Evolutionary conservation across 2,329 filamentous ascomycete species (phyloP).

Genomic region (Cordyceps cicadae): DNA sequence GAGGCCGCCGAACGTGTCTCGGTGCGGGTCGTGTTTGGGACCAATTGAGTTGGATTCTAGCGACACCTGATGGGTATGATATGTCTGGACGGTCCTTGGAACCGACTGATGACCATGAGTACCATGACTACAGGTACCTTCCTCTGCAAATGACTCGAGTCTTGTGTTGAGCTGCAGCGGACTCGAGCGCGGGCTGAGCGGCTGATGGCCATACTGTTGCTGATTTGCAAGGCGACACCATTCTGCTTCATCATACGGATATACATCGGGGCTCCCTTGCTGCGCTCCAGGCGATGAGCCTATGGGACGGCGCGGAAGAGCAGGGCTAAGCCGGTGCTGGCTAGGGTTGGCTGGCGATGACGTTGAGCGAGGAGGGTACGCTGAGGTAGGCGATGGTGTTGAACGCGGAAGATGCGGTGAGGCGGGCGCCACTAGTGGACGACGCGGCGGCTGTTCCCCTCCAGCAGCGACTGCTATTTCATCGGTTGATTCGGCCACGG

Average conservation of each 20-base stretch:
- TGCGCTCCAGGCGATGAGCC: not conserved
- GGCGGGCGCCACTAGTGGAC: slow-evolving; percentile 14
- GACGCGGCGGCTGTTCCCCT: slow-evolving; percentile 4
- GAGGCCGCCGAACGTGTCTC: slow-evolving; percentile 2
- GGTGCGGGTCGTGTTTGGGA: not conserved
- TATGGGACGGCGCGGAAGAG: not conserved
- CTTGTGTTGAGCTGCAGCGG: not conserved
- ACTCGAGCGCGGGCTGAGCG: not conserved
- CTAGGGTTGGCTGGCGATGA: slow-evolving; percentile 7
- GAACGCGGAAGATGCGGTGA: slow-evolving; percentile 8
- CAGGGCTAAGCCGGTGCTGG: not conserved
- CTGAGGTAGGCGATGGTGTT: slow-evolving; percentile 6
- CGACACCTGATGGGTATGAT: slow-evolving; percentile 9
- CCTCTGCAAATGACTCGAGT: not conserved
- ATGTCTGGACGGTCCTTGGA: not conserved
- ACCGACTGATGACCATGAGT: not conserved
- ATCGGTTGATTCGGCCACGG: slow-evolving; percentile 15
- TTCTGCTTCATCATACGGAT: slow-evolving; percentile 7
- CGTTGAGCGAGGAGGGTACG: slow-evolving; percentile 6
- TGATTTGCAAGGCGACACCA: slow-evolving; percentile 5
- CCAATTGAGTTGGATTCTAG: not conserved
- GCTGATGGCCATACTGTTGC: not conserved
- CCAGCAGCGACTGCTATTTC: slow-evolving; percentile 4
- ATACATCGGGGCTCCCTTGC: not conserved
- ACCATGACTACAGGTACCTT: not conserved